Percentiles rank a stretch among this genome's conserved stretches.
Evolutionary conservation across 2,329 filamentous ascomycete species (phyloP).

Genomic region (Penicillium hordei): DNA sequence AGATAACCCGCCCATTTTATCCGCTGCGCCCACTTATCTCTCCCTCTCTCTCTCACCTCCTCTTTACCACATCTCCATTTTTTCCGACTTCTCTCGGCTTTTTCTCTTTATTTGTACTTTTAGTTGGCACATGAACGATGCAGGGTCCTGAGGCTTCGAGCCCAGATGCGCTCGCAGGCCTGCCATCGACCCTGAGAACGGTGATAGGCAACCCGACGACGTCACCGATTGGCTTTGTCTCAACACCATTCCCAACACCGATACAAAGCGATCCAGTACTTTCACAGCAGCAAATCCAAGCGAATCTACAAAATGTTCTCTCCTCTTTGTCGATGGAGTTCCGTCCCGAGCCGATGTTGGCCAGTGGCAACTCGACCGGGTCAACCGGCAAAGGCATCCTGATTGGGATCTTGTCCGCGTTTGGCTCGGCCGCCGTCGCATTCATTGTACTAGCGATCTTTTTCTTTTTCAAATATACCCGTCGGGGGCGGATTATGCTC

Average conservation of each 20-base stretch:
- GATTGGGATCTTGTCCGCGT: constrained; percentile 91
- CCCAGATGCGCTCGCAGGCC: constrained; percentile 36
- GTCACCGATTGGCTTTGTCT: constrained; percentile 25
- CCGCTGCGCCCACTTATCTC: constrained; percentile 21
- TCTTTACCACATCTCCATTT: constrained; percentile 3
- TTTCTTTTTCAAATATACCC: constrained; percentile 92
- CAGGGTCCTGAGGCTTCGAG: constrained; percentile 42
- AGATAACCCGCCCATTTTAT: constrained; percentile 23
- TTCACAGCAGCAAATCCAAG: constrained; percentile 23
- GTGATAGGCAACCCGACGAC: constrained; percentile 32
- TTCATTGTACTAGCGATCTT: constrained; percentile 76
- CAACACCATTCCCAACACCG: constrained; percentile 11
- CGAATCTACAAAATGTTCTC: constrained; percentile 44
- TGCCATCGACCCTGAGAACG: constrained; percentile 37
- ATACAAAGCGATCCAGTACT: constrained; percentile 14
- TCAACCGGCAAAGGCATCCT: constrained; percentile 75
- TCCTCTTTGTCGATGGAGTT: constrained; percentile 27
- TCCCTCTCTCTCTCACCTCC: constrained; percentile 7
- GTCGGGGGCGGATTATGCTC: constrained; percentile 82
- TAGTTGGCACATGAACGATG: constrained; percentile 39
- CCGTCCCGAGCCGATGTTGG: constrained; percentile 25
- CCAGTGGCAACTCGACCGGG: constrained; percentile 46
- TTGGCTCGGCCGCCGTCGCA: constrained; percentile 85
- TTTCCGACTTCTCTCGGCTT: background rate
- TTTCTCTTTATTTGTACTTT: background rate